phyloP scores from a whole-genome alignment of 495 filamentous ascomycete genomes.

The Glonium stellatum region DNA sequence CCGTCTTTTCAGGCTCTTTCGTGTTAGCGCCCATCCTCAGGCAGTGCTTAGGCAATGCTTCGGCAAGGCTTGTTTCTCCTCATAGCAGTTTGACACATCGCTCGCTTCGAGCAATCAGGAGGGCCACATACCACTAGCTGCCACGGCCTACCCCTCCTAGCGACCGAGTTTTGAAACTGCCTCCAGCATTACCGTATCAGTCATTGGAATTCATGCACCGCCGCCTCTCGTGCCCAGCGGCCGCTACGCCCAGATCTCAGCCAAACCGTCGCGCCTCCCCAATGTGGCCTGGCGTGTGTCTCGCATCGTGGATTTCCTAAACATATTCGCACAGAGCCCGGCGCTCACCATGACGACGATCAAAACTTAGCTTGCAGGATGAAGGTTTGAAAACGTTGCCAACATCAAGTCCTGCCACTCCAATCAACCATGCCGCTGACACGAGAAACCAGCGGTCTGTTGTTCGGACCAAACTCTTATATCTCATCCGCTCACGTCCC shows the following conservation, averaged over 20 bases:
- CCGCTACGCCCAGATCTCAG: constrained; percentile 24
- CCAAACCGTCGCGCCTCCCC: constrained; percentile 9
- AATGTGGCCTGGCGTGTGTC: constrained; percentile 27
- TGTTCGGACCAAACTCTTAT: constrained; percentile 20
- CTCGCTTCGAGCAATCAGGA: constrained; percentile 6
- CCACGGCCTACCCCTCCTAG: not conserved
- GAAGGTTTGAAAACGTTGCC: constrained; percentile 30
- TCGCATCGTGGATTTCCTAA: constrained; percentile 22
- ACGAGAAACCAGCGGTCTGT: constrained; percentile 18
- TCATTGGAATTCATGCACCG: constrained; percentile 16
- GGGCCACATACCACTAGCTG: too few species aligned
- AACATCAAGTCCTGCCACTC: constrained; percentile 27
- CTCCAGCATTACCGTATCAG: constrained; percentile 10
- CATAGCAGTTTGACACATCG: not conserved
- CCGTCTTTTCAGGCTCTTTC: not conserved
- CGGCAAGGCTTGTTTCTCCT: constrained; percentile 4
- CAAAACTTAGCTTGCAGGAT: constrained; percentile 27
- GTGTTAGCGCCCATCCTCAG: not conserved
- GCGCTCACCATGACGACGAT: constrained; percentile 24
- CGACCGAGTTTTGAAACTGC: constrained; percentile 8
- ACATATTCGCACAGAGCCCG: constrained; percentile 19
- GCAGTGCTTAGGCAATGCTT: not conserved
- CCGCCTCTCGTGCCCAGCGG: constrained; percentile 6
- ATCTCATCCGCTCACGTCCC: constrained; percentile 18
- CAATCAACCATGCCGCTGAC: constrained; percentile 25